Evolutionary conservation across 768 basidiomycete species (phyloP).

Genomic region (Lentinula sp.): DNA sequence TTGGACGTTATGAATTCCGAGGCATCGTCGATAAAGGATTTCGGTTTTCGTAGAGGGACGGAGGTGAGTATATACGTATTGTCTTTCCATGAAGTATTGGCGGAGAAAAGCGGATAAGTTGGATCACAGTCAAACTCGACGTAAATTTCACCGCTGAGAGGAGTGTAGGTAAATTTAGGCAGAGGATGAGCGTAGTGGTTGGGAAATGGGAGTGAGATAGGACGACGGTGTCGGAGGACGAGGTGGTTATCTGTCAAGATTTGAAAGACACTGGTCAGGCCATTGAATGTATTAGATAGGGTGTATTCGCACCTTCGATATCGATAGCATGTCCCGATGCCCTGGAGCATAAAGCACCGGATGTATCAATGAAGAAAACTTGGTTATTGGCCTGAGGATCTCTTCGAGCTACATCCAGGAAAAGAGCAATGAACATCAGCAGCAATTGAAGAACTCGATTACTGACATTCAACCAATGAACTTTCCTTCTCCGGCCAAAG

Average conservation of each 20-base stretch:
- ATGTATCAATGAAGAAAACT: constrained; percentile 80
- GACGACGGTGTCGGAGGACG: constrained; percentile 73
- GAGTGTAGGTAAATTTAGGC: constrained; percentile 60
- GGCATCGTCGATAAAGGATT: constrained; percentile 66
- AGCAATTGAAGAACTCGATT: neutral
- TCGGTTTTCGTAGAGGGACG: constrained; percentile 63
- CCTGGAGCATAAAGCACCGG: constrained; percentile 72
- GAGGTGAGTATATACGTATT: constrained; percentile 60
- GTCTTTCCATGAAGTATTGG: constrained; percentile 42
- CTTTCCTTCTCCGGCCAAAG: constrained; percentile 72
- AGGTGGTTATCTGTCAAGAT: constrained; percentile 49
- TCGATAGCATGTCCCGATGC: constrained; percentile 80
- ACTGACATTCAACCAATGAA: constrained; percentile 69
- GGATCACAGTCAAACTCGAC: constrained; percentile 62
- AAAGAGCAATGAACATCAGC: too few relatives aligned
- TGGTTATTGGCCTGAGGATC: constrained; percentile 71
- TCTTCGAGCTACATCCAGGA: constrained; percentile 45
- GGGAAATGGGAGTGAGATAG: constrained; percentile 71
- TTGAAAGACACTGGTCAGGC: neutral
- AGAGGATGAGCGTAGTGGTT: constrained; percentile 73
- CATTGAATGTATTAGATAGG: neutral
- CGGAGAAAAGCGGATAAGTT: constrained; percentile 38
- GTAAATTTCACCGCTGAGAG: constrained; percentile 49
- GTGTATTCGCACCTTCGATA: constrained; percentile 49
- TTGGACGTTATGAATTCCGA: constrained; percentile 58